phyloP scores from a whole-genome alignment of 495 filamentous ascomycete genomes.

The Podospora bellae-mahoneyi region DNA sequence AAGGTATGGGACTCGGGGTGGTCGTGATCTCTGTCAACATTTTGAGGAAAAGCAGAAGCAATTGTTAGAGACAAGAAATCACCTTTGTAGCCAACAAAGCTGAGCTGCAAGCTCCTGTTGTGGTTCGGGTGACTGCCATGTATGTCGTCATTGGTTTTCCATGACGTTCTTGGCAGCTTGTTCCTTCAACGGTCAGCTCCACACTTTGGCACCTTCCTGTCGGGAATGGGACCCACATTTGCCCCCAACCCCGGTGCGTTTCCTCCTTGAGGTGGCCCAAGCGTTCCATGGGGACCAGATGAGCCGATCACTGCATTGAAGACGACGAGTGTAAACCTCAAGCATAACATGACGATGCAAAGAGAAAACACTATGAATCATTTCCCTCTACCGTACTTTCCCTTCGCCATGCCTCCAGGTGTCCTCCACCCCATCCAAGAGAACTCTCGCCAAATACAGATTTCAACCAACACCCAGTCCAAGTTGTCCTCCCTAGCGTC shows the following conservation, averaged over 20 bases:
- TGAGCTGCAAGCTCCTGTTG: not conserved
- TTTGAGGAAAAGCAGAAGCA: not conserved
- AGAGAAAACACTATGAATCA: not conserved
- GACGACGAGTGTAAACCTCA: not conserved
- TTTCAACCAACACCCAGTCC: not conserved
- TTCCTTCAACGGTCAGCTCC: not conserved
- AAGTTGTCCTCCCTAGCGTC: not conserved
- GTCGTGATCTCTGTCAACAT: not conserved
- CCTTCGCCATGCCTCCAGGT: not conserved
- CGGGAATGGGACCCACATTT: not conserved
- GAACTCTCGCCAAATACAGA: not conserved
- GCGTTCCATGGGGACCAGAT: not conserved
- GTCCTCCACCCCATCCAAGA: not conserved
- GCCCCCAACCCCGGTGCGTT: not conserved
- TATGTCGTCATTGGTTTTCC: constrained; percentile 18
- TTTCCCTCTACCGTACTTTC: not conserved
- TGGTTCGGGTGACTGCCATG: not conserved
- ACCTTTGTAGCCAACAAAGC: not conserved
- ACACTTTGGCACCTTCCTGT: not conserved
- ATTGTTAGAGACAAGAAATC: not conserved
- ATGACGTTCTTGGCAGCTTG: not conserved
- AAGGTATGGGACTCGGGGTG: not conserved
- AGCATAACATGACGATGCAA: not conserved
- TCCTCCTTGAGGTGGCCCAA: not conserved
- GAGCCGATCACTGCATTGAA: not conserved